These are phyloP conservation scores for Colletotrichum limetticola DNA, from an alignment of 2,329 filamentous ascomycete species.

Conservation along the genomic window DNA sequence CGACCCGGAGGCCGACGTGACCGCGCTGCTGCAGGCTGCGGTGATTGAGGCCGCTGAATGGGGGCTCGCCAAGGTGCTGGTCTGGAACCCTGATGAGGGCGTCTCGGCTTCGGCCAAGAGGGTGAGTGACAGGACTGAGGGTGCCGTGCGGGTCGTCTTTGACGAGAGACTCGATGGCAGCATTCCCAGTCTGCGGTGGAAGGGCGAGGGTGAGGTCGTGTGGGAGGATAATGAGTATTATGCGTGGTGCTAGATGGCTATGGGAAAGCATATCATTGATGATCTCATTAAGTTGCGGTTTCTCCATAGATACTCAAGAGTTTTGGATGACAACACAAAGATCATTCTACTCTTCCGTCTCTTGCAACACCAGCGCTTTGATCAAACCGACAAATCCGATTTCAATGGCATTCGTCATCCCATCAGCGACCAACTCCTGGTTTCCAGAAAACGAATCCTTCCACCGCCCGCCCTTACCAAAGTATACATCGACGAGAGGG, in stretches of 20 bases:
- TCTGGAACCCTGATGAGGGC: constrained; percentile 50
- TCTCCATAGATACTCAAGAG: not conserved
- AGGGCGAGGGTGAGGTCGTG: constrained; percentile 41
- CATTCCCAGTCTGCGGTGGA: constrained; percentile 50
- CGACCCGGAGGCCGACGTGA: constrained; percentile 40
- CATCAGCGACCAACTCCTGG: constrained; percentile 34
- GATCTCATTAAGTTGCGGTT: not conserved
- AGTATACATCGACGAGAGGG: constrained; percentile 35
- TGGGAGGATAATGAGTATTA: constrained; percentile 45
- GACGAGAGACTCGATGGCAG: constrained; percentile 44
- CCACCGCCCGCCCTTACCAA: constrained; percentile 39
- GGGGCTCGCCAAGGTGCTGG: constrained; percentile 45
- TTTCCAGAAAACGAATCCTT: constrained; percentile 37
- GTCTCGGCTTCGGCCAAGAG: constrained; percentile 41
- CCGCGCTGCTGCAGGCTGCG: constrained; percentile 46
- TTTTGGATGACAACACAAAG: not conserved
- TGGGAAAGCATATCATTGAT: not conserved
- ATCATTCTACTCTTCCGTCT: not conserved
- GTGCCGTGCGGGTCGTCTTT: constrained; percentile 41
- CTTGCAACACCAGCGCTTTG: constrained; percentile 28
- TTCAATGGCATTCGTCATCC: constrained; percentile 38
- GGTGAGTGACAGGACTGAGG: constrained; percentile 52
- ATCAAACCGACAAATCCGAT: constrained; percentile 37
- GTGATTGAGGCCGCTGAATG: constrained; percentile 45
- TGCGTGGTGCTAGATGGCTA: constrained; percentile 38